Evolutionary conservation across 352 stramenopile species (phyloP).

Genomic region (Globisporangium perplexum): DNA sequence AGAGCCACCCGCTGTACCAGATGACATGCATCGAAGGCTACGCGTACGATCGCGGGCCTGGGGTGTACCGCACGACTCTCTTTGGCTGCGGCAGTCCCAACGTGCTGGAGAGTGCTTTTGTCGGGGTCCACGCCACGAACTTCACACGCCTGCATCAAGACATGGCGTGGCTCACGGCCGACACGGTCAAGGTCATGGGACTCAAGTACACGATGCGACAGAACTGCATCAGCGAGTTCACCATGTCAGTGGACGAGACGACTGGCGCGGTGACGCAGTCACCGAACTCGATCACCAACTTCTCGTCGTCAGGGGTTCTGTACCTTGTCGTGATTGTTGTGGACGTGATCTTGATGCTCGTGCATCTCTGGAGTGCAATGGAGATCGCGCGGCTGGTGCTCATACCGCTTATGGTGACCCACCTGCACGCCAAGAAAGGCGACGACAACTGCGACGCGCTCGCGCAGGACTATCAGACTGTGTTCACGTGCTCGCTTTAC

Average conservation of each 20-base stretch:
- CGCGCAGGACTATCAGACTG: conserved; percentile 22
- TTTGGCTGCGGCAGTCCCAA: conserved; percentile 47
- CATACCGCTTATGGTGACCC: conserved; percentile 10
- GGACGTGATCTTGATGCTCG: conserved; percentile 30
- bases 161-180: conserved; percentile 36
- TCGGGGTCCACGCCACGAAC: conserved; percentile 27
- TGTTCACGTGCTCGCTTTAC: conserved; percentile 52
- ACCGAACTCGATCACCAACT: conserved; percentile 22
- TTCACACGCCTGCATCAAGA: conserved; percentile 30
- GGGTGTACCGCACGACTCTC: conserved; percentile 18
- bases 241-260: conserved; percentile 11
- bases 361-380: conserved; percentile 20
- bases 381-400: conserved; percentile 32
- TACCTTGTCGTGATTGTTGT: conserved; percentile 36
- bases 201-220: conserved; percentile 45
- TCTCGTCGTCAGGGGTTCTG: conserved; percentile 45
- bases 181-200: conserved; percentile 44
- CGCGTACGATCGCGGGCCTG: conserved; percentile 16
- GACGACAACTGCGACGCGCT: conserved; percentile 2
- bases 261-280: conserved; percentile 20
- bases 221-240: conserved; percentile 32
- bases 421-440: background rate
- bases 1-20: conserved; percentile 27
- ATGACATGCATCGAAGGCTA: conserved; percentile 45
- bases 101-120: conserved; percentile 25